Base-by-base conservation (phyloP, 805 yeast genomes). In the Candida saitoana region DNA sequence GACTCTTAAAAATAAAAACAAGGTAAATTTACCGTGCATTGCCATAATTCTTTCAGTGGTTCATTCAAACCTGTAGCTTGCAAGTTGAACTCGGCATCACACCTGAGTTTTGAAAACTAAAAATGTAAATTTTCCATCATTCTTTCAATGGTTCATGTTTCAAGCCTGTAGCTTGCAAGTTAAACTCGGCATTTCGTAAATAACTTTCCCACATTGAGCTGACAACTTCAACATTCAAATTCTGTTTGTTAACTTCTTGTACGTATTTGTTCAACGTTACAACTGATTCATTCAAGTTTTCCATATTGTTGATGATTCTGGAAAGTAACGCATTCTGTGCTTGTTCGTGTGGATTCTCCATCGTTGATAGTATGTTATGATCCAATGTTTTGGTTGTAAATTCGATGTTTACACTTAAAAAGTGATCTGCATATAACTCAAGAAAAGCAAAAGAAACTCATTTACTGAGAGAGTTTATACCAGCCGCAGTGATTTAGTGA, bases 321-420 rank as follows among this genome's bases (percentile, higher is more conserved):
- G 86, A 77, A 32, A 84, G 67, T 17, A 88, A 67, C 12, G 87
- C 87, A 49, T 77, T 81, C 56, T 87, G 96, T 5, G 78, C 84
- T 55, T 83, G 84, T 52, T 85, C 90, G 55, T 87, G 90, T 3
- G 96, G 96, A 52, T 86, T 87, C 62, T 86, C 88, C 95, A 86
- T 85, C 27, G 27, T 22, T 22, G 27, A 11, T 22, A 11, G 9
- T 22, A 11, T 22, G 6, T 31, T 38, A 50, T 45, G 33, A 39
- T 38, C 25, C 33, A n/a, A n/a, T 31, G 41, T 22, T 25, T 36
- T n/a, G 29, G 20, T 34, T 19, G 38, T 5, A 7, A 5, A 36
- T 33, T 18, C 14, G 40, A 9, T 35, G 32, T 36, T 18, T n/a
- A 18, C 25, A 35, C 29, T 19, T 27, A 36, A 18, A n/a, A n/a